Evolutionary conservation across 75 land plant genomes (phyloP), one percentile per base, ranked within the genome.

Genomic region (Ceratopteris richardii): DNA sequence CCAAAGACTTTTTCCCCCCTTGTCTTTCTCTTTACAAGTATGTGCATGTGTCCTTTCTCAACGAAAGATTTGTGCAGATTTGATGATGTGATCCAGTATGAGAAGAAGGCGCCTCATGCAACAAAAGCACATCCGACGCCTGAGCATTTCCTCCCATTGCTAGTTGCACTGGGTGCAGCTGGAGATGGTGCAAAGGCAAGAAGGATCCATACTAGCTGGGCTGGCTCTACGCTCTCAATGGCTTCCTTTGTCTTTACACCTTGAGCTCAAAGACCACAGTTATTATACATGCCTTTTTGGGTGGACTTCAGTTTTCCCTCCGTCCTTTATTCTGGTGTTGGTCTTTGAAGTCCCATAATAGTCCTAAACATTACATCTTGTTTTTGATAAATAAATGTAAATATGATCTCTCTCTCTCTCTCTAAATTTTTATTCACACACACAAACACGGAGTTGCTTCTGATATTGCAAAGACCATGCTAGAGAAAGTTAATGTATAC

Each of bases 81-180:
- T 61, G 82, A 80, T 6, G 97, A 92, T 54, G 70, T 82, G 37
- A 80, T 82, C 42, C 42, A 74, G 11, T 88, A 68, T 37, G 60
- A 74, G 47, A 64, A 72, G 64, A 88, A 88, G 66, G 97, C 89
- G 5, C 97, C 97, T 1, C 23, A 64, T 68, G 86, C 86, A 7
- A 85, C 61, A 58, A 77, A 48, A 66, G 84, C 87, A 19, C 93
- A 92, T 59, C 97, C 97, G 18, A 31, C 73, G 44, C 86, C 89
- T 7, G 84, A 84, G 2, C 97, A 92, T 60, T 88, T 84, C 50
- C 76, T 76, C 24, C 97, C 94, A 4, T 44, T 88, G 68, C 72
- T 88, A 51, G 94, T 92, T 7, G 97, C 97, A 10, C 67, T 92
- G 67, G 97, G 97, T 33, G 97, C 86, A 0, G 89, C 86, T 23